These are phyloP conservation scores for Friedmanniomyces simplex DNA, from an alignment of 495 filamentous ascomycete species.

Conservation along the genomic window DNA sequence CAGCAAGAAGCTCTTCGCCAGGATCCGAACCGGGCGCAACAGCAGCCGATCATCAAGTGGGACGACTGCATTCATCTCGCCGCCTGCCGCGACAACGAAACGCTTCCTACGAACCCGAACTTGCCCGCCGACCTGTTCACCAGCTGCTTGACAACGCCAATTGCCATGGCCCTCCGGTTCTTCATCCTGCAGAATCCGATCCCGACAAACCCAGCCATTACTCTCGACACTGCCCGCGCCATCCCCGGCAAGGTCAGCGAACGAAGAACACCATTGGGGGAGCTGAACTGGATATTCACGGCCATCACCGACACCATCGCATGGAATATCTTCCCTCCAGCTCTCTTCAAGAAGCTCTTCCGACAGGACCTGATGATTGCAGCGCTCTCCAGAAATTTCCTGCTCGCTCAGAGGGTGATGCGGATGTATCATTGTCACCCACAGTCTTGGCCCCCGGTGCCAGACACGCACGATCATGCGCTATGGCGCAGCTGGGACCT, in stretches of 20 bases:
- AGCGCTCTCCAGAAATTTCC: slow-evolving; percentile 89
- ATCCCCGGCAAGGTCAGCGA: slow-evolving; percentile 81
- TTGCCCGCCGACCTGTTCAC: slow-evolving; percentile 95
- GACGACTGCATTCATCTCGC: slow-evolving; percentile 83
- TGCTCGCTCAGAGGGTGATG: slow-evolving; percentile 93
- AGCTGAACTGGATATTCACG: slow-evolving; percentile 99
- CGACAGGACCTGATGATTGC: slow-evolving; percentile 98
- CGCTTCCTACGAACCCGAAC: slow-evolving; percentile 90
- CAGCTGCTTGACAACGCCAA: slow-evolving; percentile 89
- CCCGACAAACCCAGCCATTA: slow-evolving; percentile 48
- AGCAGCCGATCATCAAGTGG: slow-evolving; percentile 46
- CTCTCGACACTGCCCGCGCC: slow-evolving; percentile 67
- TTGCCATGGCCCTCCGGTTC: slow-evolving; percentile 91
- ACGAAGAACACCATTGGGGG: slow-evolving; percentile 86
- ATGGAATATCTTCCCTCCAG: slow-evolving; percentile 84
- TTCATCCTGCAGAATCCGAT: slow-evolving; percentile 90
- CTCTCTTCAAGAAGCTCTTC: slow-evolving; percentile 92
- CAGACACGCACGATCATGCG: slow-evolving; percentile 83
- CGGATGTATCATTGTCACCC: slow-evolving; percentile 88
- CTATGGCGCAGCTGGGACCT: slow-evolving; percentile 98
- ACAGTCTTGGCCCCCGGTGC: slow-evolving; percentile 76
- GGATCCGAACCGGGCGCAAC: slow-evolving; percentile 56
- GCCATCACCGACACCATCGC: slow-evolving; percentile 98
- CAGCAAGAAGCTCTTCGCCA: slow-evolving; percentile 58
- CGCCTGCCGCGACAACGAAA: slow-evolving; percentile 79